Evolutionary conservation across 768 basidiomycete genomes (phyloP), one percentile per base, ranked within the genome.

Genomic region (Trametes punicea): DNA sequence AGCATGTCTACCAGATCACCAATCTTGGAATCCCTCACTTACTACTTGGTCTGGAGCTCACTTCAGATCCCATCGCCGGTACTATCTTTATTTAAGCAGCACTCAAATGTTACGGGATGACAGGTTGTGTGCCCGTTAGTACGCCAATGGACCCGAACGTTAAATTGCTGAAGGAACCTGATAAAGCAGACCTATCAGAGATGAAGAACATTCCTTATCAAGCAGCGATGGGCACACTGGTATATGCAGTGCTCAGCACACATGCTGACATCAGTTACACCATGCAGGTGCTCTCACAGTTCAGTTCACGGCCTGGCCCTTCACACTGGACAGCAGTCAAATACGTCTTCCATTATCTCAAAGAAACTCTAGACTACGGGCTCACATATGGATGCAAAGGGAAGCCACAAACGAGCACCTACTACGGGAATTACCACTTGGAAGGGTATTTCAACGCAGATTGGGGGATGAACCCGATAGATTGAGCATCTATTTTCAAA

Each of bases 31-130:
- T 10, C 6, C 47, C 41, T 13, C 26, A 25, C 11, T 69, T 58
- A 57, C 49, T 75, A 2, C 64, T 75, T 4, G 70, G 74, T 4
- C 59, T 76, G 23, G 48, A 70, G 36, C 60, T 77, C 52, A 46
- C 44, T 3, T 38, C 69, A 5, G 59, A 77, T 40, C 42, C 44
- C 2, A 39, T 52, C 13, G 40, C 50, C 1, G 50, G 57, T 0
- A 71, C 67, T 9, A 64, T 75, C 45, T 71, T 65, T 29, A 40
- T 61, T 23, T 6, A 42, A 0, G 58, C 39, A 0, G 31, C 65
- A 13, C 56, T 69, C 0, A 34, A 65, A 18, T 33, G 48, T 4
- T 65, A 51, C 6, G 39, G 58, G 2, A 64, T 67, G 46, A 23
- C 45, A 5, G 20, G 54, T 38, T 51, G 54, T 33, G 23, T 39